phyloP scores from a whole-genome alignment of 352 stramenopile species.

The Phytophthora fragariae region DNA sequence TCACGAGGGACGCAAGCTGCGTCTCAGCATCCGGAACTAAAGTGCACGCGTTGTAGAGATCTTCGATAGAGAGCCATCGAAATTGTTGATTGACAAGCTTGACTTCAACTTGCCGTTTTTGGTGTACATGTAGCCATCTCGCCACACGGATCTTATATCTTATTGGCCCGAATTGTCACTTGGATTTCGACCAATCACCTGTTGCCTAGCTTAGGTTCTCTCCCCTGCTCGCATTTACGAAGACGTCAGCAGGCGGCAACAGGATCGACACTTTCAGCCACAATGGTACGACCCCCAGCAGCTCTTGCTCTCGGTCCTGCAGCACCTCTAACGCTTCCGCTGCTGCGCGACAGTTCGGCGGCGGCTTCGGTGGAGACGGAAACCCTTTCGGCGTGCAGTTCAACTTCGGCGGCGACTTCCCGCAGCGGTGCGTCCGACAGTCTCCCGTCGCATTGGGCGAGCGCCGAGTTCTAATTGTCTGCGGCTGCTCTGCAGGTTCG shows the following conservation, averaged over 20 bases:
- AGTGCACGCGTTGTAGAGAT: neutral
- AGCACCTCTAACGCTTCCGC: neutral
- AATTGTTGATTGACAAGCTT: neutral
- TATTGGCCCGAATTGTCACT: conserved; percentile 2
- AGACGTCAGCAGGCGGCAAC: conserved; percentile 13
- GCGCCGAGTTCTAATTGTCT: neutral
- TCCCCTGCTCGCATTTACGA: conserved; percentile 11
- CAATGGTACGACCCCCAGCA: neutral
- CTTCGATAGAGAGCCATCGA: neutral
- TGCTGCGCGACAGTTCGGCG: conserved; percentile 60
- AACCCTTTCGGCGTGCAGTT: conserved; percentile 89
- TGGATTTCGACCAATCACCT: neutral
- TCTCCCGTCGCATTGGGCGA: neutral
- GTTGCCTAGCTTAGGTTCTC: neutral
- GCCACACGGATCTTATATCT: neutral
- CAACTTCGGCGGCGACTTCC: conserved; percentile 77
- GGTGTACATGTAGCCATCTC: conserved; percentile 19
- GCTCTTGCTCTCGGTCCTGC: neutral
- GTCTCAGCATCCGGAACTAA: conserved; percentile 58
- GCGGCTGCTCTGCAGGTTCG: conserved; percentile 54
- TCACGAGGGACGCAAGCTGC: conserved; percentile 67
- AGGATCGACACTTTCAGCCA: conserved; percentile 15
- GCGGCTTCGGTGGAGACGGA: conserved; percentile 69
- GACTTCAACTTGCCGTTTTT: neutral
- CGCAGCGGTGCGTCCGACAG: conserved; percentile 52